phyloP scores from a whole-genome alignment of 805 yeast species.

The Lipomyces anomalus region DNA sequence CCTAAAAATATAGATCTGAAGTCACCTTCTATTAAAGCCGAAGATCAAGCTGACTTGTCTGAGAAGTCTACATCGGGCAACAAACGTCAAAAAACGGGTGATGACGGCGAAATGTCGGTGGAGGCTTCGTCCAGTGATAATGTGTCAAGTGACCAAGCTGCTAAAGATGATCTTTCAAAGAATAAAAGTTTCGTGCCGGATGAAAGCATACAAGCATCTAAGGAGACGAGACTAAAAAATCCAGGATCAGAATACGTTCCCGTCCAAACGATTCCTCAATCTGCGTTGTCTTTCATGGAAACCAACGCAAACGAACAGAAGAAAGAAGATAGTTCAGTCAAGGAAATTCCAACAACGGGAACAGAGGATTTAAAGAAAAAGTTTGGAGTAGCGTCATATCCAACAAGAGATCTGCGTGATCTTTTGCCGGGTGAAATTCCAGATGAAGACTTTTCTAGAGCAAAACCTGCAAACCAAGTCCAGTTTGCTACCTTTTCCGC shows the following conservation, averaged over 20 bases:
- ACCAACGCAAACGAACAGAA: slow-evolving; percentile 2
- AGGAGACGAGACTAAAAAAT: slow-evolving; percentile 5
- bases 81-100: not conserved
- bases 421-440: slow-evolving; percentile 86
- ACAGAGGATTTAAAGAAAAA: slow-evolving; percentile 67
- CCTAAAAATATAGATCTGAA: too few relatives aligned
- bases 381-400: slow-evolving; percentile 88
- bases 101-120: not conserved
- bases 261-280: slow-evolving; percentile 19
- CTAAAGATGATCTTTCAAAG: not conserved
- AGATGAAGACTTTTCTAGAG: slow-evolving; percentile 73
- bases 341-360: slow-evolving; percentile 60
- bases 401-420: slow-evolving; percentile 66
- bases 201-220: not conserved
- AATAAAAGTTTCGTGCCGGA: not conserved
- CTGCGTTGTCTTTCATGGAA: slow-evolving; percentile 17
- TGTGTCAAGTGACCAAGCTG: not conserved
- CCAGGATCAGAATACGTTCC: slow-evolving; percentile 23
- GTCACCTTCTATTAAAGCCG: too few relatives aligned
- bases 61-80: not conserved
- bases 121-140: not conserved
- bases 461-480: slow-evolving; percentile 84
- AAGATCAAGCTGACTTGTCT: not conserved
- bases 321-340: slow-evolving; percentile 22
- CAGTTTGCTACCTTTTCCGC: slow-evolving; percentile 83